Evolutionary conservation across 768 basidiomycete species (phyloP), one percentile per base, ranked within the genome.

Genomic region (Pleurotus platypus): DNA sequence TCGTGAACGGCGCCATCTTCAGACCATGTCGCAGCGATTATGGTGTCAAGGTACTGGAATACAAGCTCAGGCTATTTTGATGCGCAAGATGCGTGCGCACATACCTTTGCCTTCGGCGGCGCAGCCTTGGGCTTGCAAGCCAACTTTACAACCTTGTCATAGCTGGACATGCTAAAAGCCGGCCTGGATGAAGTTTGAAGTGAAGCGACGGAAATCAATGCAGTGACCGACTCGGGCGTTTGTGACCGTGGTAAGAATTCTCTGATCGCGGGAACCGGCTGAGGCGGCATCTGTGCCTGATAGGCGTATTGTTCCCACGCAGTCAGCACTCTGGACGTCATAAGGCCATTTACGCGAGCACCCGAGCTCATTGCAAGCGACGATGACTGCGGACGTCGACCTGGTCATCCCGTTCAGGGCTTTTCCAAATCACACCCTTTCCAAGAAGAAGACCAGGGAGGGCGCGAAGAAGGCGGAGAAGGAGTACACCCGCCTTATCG

Each of bases 91-190:
- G 30, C 24, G 49, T 42, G 49, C 20, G 12, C 30, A 55, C 49
- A 40, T 58, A 93, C 95, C 83, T 99, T 99, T 61, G 93, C 75
- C 75, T 99, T 99, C 60, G 97, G 97, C 2, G 92, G 87, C 2
- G 93, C 92, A 46, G 92, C 85, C 76, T 98, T 98, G 57, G 95
- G 92, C 80, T 98, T 98, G 76, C 94, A 98, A 12, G 96, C 97
- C 69, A 92, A 75, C 75, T 96, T 97, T 64, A 98, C 90, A 67
- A 90, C 87, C 79, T 98, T 92, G 78, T 92, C 90, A 72, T 81
- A 90, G 73, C 85, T 87, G 64, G 89, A 87, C 87, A 88, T 88
- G 70, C 55, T 62, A 46, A 30, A 55, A 2, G 46, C 49, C 24
- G 46, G 54, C 13, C 57, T 48, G n/a, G 30, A 51, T 43, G 42